Conservation (phyloP, 192 early-diverging fungal genomes). For the Backusella psychrophila region DNA sequence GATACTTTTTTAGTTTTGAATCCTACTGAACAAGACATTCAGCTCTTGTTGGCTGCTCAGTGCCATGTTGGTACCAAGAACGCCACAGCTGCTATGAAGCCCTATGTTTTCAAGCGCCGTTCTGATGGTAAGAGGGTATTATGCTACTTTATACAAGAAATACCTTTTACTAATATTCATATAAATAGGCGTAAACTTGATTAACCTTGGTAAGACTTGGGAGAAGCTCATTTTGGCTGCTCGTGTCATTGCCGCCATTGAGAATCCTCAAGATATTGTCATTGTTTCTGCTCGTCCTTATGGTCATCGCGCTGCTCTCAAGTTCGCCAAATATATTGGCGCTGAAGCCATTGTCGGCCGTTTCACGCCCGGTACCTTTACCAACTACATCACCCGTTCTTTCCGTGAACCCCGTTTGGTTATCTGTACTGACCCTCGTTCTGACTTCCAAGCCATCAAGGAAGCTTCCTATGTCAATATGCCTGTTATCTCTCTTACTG, state of each 20-base stretch:
- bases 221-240: slow-evolving; percentile 98
- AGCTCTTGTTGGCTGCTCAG: slow-evolving; percentile 92
- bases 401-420: slow-evolving; percentile 99
- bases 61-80: slow-evolving; percentile 98
- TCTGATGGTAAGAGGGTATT: slow-evolving; percentile 66
- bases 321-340: slow-evolving; percentile 97
- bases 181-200: slow-evolving; percentile 82
- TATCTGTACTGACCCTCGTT: slow-evolving; percentile 94
- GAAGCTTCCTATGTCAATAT: slow-evolving; percentile 99
- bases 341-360: slow-evolving; percentile 98
- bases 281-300: slow-evolving; percentile 95
- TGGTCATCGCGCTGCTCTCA: slow-evolving; percentile 97
- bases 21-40: slow-evolving; percentile 90
- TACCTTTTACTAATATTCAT: neutral
- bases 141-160: neutral
- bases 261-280: slow-evolving; percentile 97
- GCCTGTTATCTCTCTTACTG: slow-evolving; percentile 97
- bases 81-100: slow-evolving; percentile 86
- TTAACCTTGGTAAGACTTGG: slow-evolving; percentile 99
- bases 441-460: slow-evolving; percentile 97
- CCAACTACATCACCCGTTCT: slow-evolving; percentile 99
- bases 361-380: slow-evolving; percentile 99
- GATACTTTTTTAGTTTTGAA: slow-evolving; percentile 42
- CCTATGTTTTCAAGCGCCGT: slow-evolving; percentile 96
- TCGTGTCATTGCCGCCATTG: slow-evolving; percentile 96